These are phyloP conservation scores for Cystofilobasidium capitatum DNA, from an alignment of 768 basidiomycete genomes.

Conservation along the genomic window DNA sequence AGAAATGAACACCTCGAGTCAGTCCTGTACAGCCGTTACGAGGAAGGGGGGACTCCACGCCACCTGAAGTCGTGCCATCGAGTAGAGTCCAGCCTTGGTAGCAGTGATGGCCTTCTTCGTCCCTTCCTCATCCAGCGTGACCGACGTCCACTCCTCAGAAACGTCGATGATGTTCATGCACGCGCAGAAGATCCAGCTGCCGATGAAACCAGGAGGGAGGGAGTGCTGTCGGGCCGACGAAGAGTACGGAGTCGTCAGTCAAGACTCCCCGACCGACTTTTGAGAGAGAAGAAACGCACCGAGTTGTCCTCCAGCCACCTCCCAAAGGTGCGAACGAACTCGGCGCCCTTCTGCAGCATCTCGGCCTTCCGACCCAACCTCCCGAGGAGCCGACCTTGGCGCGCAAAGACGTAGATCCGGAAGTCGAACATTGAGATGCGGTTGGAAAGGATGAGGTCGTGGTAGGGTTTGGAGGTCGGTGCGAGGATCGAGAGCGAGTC, in stretches of 20 bases:
- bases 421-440: slow-evolving; percentile 90
- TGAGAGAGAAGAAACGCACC: slow-evolving; percentile 43
- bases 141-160: slow-evolving; percentile 55
- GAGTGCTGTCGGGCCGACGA: slow-evolving; percentile 36
- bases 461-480: slow-evolving; percentile 68
- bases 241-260: not conserved
- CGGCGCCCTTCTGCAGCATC: slow-evolving; percentile 57
- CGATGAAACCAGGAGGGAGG: slow-evolving; percentile 57
- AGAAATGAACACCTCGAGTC: slow-evolving; percentile 9
- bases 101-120: slow-evolving; percentile 54
- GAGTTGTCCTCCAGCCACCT: slow-evolving; percentile 63
- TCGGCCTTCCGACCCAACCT: slow-evolving; percentile 60
- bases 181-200: slow-evolving; percentile 89
- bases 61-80: slow-evolving; percentile 82
- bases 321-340: slow-evolving; percentile 69
- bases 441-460: slow-evolving; percentile 79
- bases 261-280: not conserved
- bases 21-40: slow-evolving; percentile 13
- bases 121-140: slow-evolving; percentile 40
- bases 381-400: slow-evolving; percentile 69
- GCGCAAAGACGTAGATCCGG: slow-evolving; percentile 75
- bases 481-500: slow-evolving; percentile 76
- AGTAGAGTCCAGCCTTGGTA: slow-evolving; percentile 75
- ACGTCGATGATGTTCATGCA: slow-evolving; percentile 72
- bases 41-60: not conserved